A percentile compares a stretch with the other conserved stretches of the same genome.
Evolutionary conservation across 805 yeast genomes (phyloP).

Genomic region (Lipomyces yamanashiensis): DNA sequence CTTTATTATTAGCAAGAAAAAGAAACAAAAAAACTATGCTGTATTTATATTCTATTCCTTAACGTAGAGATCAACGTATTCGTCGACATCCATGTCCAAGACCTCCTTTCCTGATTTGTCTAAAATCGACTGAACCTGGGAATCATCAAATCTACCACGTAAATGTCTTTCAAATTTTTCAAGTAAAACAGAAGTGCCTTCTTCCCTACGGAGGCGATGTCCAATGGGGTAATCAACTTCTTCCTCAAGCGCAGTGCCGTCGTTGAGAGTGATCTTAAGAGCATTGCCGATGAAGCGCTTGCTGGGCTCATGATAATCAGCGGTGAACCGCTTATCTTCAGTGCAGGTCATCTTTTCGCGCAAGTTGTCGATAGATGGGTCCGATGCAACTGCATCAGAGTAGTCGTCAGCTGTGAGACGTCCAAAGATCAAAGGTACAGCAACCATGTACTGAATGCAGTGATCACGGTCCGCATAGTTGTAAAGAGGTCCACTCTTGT

Average conservation of each 20-base stretch:
- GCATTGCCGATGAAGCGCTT: conserved; percentile 66
- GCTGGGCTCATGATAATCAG: conserved; percentile 60
- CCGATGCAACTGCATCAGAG: conserved; percentile 55
- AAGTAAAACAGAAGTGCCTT: conserved; percentile 60
- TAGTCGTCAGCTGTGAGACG: conserved; percentile 63
- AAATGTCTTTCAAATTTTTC: conserved; percentile 59
- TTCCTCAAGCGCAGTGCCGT: conserved; percentile 59
- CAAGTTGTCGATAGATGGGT: conserved; percentile 57
- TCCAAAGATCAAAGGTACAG: conserved; percentile 60
- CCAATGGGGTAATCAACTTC: conserved; percentile 62
- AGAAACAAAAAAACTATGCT: not conserved
- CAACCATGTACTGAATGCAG: conserved; percentile 68
- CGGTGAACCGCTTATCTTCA: conserved; percentile 55
- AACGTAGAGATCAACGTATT: conserved; percentile 53
- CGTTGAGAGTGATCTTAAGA: conserved; percentile 55
- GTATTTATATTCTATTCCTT: conserved; percentile 35
- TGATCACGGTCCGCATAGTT: conserved; percentile 70
- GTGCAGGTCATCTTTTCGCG: conserved; percentile 61
- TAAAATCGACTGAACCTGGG: conserved; percentile 50
- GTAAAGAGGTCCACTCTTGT: conserved; percentile 62
- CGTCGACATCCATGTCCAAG: conserved; percentile 53
- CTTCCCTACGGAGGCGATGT: conserved; percentile 61
- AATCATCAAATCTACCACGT: conserved; percentile 51
- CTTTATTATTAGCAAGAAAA: not conserved
- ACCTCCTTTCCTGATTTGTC: conserved; percentile 45